Evolutionary conservation across 257 asterid species (phyloP), one percentile per base, ranked within the genome.

Genomic region (Cruciata laevipes): DNA sequence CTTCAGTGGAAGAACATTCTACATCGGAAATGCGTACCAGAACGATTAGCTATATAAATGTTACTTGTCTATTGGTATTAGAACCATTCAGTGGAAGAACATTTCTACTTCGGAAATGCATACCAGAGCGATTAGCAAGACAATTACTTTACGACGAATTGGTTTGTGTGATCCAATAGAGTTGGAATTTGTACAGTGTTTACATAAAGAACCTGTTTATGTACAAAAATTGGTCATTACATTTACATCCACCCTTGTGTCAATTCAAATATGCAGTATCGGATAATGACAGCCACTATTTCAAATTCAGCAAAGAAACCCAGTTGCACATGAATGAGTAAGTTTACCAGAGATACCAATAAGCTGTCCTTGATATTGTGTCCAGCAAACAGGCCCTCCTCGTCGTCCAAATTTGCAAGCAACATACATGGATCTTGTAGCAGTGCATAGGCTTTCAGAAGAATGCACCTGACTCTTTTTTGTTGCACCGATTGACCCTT

Each of bases 361-460:
- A 8, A 75, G 66, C 79, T 85, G 85, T 69, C 87, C 85, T 53
- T 69, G 87, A 53, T 79, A 76, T 62, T 75, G 81, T 75, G 73
- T 78, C 79, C 63, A 80, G 74, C 84, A 73, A 44, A 82, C 59
- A 0, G 85, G 77, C 66, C 73, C 72, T 37, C 42, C 10, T 31
- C 80, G 82, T 58, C 70, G 77, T 42, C 85, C 79, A 12, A 71
- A 75, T 40, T 78, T 53, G 44, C 82, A 78, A 53, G 70, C 55
- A 62, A 79, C 77, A 68, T 73, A 80, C 80, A 72, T 42, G 12
- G 85, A 71, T 76, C 77, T 85, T 9, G 86, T 69, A 24, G 82
- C 69, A 61, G 67, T 63, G 51, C 63, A 74, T 72, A 69, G 69
- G 47, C 76, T 81, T 25, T 77, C 85, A 0, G 81, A 72, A 9